Evolutionary conservation across 164 flowering plant genomes (phyloP).

Genomic region (Chloranthus sessilifolius): DNA sequence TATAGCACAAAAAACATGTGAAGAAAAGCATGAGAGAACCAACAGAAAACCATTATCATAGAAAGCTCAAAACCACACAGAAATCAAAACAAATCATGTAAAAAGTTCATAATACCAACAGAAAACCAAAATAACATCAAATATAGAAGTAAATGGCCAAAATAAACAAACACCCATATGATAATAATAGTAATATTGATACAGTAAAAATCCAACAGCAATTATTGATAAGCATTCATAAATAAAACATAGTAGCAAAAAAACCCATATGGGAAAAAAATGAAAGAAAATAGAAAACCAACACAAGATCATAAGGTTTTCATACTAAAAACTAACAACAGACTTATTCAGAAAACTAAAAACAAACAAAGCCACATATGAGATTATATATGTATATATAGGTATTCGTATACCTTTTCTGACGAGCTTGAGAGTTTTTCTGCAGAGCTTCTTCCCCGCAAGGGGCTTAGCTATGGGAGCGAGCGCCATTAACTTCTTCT

Average conservation of each 20-base stretch:
- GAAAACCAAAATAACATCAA: too few relatives aligned
- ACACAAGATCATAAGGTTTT: conserved; percentile 2
- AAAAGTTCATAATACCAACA: too few relatives aligned
- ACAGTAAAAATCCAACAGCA: conserved; percentile 1
- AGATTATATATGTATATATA: neutral
- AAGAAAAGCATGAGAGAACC: too few relatives aligned
- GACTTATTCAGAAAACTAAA: neutral
- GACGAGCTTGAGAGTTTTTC: conserved; percentile 77
- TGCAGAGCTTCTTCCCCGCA: conserved; percentile 84
- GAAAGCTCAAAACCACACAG: neutral
- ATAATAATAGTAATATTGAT: too few relatives aligned
- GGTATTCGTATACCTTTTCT: conserved; percentile 70
- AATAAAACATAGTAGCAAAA: neutral
- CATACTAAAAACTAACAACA: too few relatives aligned
- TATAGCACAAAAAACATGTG: too few relatives aligned
- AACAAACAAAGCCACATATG: neutral
- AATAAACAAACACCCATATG: too few relatives aligned
- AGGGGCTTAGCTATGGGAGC: conserved; percentile 93
- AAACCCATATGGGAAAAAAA: neutral
- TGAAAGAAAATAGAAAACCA: conserved; percentile 2
- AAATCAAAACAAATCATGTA: neutral
- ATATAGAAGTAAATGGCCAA: too few relatives aligned
- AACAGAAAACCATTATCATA: too few relatives aligned
- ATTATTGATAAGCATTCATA: neutral
- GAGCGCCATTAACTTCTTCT: conserved; percentile 48